phyloP scores from a whole-genome alignment of 2,329 filamentous ascomycete species.

The Colletotrichum brevisporum region DNA sequence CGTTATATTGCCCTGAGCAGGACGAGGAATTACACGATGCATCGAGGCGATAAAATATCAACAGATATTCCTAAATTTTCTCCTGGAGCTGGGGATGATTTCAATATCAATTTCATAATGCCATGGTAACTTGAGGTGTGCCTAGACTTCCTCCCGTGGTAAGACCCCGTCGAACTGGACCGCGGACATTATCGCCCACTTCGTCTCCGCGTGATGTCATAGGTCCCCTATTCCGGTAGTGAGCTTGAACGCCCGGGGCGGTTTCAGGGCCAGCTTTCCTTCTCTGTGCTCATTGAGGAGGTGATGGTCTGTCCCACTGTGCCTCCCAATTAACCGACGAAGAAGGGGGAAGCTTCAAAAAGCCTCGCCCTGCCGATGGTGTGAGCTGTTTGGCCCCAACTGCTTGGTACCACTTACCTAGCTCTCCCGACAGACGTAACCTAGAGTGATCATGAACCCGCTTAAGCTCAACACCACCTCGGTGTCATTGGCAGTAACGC shows the following conservation, averaged over 20 bases:
- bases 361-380: constrained; percentile 8
- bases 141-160: background rate
- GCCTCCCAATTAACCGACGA: constrained; percentile 5
- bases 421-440: background rate
- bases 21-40: background rate
- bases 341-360: constrained; percentile 27
- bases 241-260: constrained; percentile 8
- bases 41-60: background rate
- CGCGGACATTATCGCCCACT: constrained; percentile 35
- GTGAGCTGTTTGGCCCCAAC: background rate
- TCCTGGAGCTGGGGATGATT: background rate
- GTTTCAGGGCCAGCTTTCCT: constrained; percentile 33
- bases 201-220: constrained; percentile 38
- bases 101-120: background rate
- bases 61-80: background rate
- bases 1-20: background rate
- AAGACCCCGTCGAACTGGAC: background rate
- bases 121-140: background rate
- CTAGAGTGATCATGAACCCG: constrained; percentile 59
- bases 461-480: constrained; percentile 80
- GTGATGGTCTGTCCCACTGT: constrained; percentile 32
- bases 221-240: constrained; percentile 38
- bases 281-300: constrained; percentile 22
- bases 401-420: constrained; percentile 1
- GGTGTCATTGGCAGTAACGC: constrained; percentile 86